Conservation (phyloP, 2,329 filamentous ascomycete genomes). For the Reticulascus tulasneorum region DNA sequence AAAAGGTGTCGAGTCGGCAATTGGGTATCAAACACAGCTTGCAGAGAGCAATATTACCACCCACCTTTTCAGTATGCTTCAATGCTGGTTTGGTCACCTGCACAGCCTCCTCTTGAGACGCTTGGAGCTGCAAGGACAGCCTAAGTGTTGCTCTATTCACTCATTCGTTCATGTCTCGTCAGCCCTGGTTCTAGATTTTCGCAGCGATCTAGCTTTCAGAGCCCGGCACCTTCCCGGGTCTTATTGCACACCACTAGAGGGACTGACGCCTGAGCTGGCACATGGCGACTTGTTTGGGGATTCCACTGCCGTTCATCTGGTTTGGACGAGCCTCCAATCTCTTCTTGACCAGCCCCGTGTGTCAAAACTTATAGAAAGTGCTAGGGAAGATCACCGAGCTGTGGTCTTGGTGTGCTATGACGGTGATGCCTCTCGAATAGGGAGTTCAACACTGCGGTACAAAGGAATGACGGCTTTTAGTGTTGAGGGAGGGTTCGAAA, state of each 20-base stretch:
- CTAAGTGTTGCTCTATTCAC: background rate
- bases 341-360: background rate
- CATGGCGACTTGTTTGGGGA: conserved; percentile 9
- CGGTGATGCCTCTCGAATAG: conserved; percentile 4
- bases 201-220: conserved; percentile 13
- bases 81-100: fast-evolving
- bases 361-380: background rate
- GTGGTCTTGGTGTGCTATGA: conserved; percentile 6
- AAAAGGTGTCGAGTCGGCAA: background rate
- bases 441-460: background rate
- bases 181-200: conserved; percentile 13
- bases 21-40: background rate
- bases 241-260: background rate
- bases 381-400: background rate
- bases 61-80: background rate
- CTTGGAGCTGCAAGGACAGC: too few species aligned
- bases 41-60: background rate
- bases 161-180: background rate
- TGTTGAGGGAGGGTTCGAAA: conserved; percentile 5
- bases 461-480: conserved; percentile 1
- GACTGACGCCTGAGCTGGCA: background rate
- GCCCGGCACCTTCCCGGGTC: conserved; percentile 7
- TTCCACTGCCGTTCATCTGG: conserved; percentile 2
- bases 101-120: too few species aligned
- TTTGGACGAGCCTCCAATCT: conserved; percentile 1